A percentile compares a stretch with the other conserved stretches of the same genome.
Evolutionary conservation across 805 yeast genomes (phyloP).

Genomic region (Saccharomycopsis fermentans): DNA sequence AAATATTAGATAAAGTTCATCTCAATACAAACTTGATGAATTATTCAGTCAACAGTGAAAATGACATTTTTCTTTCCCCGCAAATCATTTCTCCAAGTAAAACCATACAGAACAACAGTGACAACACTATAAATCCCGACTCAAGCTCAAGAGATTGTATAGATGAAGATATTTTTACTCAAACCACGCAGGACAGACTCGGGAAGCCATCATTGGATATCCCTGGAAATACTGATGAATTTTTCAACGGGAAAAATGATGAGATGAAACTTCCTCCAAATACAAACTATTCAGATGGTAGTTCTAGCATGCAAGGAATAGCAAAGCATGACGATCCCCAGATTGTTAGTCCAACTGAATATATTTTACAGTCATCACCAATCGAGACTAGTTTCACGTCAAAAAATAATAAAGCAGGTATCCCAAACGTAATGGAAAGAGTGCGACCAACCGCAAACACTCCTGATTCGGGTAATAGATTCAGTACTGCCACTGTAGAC

Average conservation of each 20-base stretch:
- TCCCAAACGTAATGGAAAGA: background rate
- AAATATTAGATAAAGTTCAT: background rate
- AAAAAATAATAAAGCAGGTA: background rate
- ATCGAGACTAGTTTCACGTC: background rate
- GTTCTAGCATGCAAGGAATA: background rate
- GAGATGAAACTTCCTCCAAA: too few relatives aligned
- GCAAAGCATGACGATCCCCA: background rate
- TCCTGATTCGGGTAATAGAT: background rate
- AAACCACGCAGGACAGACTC: too few relatives aligned
- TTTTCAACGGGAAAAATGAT: too few relatives aligned
- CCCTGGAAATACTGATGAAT: too few relatives aligned
- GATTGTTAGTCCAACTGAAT: background rate
- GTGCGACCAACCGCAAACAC: background rate
- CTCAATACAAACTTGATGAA: background rate
- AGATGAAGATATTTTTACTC: too few relatives aligned
- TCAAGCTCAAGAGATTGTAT: background rate
- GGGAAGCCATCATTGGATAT: too few relatives aligned
- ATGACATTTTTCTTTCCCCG: background rate
- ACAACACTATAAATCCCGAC: background rate
- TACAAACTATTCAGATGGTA: background rate
- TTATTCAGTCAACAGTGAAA: background rate
- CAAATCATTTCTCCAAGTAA: background rate
- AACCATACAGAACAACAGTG: background rate
- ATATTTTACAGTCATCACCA: background rate
- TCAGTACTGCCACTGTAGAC: background rate